Conservation (phyloP, 108 stramenopile species). For the Pseudonitzschia pungens region DNA sequence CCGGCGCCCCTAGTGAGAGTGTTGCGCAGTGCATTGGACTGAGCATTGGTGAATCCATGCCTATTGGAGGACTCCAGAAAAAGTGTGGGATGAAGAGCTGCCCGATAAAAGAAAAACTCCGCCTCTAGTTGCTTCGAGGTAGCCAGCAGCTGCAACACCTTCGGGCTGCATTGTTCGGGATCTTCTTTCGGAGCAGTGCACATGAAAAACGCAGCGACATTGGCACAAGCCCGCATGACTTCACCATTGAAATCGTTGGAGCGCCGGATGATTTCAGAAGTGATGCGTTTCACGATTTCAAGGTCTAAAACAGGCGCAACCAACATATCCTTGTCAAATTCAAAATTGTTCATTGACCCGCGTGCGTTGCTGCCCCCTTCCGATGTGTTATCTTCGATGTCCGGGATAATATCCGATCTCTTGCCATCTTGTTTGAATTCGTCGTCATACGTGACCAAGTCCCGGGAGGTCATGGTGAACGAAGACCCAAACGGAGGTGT, state of each 20-base stretch:
- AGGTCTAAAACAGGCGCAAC: slow-evolving; percentile 26
- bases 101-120: slow-evolving; percentile 55
- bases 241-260: slow-evolving; percentile 4
- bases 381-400: slow-evolving; percentile 38
- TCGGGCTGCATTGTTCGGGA: slow-evolving; percentile 18
- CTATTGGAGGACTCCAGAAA: neutral
- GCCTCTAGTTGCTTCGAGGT: slow-evolving; percentile 33
- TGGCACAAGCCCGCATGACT: slow-evolving; percentile 33
- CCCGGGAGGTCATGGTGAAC: slow-evolving; percentile 24
- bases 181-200: slow-evolving; percentile 52
- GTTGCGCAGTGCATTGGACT: slow-evolving; percentile 20
- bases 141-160: slow-evolving; percentile 42
- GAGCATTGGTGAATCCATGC: slow-evolving; percentile 14
- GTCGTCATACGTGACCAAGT: slow-evolving; percentile 66
- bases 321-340: slow-evolving; percentile 12
- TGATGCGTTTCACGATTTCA: slow-evolving; percentile 18
- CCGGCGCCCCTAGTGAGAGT: slow-evolving; percentile 23
- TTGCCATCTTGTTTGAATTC: slow-evolving; percentile 35
- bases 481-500: slow-evolving; percentile 53
- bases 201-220: slow-evolving; percentile 57
- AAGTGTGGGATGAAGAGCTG: slow-evolving; percentile 46
- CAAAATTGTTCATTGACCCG: neutral
- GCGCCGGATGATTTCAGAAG: slow-evolving; percentile 22
- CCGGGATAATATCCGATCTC: slow-evolving; percentile 29
- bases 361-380: neutral